These are phyloP conservation scores for Pinus albicaulis DNA, from an alignment of 75 land plant species.

Conservation along the genomic window DNA sequence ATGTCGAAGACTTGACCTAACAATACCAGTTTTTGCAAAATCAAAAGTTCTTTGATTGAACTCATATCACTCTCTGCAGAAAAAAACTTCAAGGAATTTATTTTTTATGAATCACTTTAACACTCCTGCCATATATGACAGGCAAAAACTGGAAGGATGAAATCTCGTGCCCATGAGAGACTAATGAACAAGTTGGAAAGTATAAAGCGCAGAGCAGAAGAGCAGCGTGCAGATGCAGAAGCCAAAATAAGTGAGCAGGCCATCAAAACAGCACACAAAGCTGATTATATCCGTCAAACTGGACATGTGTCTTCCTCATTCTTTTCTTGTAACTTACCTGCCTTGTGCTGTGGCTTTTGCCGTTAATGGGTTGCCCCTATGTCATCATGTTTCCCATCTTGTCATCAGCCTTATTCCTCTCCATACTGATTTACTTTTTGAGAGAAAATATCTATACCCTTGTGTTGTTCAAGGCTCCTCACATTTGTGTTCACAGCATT, in stretches of 20 bases:
- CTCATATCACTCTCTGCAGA: neutral
- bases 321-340: slow-evolving; percentile 55
- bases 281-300: slow-evolving; percentile 83
- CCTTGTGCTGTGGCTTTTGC: slow-evolving; percentile 24
- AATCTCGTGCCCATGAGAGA: slow-evolving; percentile 80
- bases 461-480: too few species aligned
- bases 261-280: slow-evolving; percentile 63
- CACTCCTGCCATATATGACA: slow-evolving; percentile 19
- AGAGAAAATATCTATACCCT: too few species aligned
- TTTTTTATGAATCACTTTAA: neutral
- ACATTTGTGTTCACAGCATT: too few species aligned
- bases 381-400: neutral
- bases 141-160: slow-evolving; percentile 85
- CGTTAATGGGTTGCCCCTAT: neutral
- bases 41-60: neutral
- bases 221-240: slow-evolving; percentile 82
- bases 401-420: too few species aligned
- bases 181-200: slow-evolving; percentile 73
- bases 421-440: too few species aligned
- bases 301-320: slow-evolving; percentile 76
- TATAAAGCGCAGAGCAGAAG: slow-evolving; percentile 75
- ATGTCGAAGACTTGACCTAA: neutral
- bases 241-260: slow-evolving; percentile 75
- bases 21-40: neutral
- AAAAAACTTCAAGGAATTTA: neutral